Conservation (phyloP, 306 rosid genomes). For the Quercus rubra region DNA sequence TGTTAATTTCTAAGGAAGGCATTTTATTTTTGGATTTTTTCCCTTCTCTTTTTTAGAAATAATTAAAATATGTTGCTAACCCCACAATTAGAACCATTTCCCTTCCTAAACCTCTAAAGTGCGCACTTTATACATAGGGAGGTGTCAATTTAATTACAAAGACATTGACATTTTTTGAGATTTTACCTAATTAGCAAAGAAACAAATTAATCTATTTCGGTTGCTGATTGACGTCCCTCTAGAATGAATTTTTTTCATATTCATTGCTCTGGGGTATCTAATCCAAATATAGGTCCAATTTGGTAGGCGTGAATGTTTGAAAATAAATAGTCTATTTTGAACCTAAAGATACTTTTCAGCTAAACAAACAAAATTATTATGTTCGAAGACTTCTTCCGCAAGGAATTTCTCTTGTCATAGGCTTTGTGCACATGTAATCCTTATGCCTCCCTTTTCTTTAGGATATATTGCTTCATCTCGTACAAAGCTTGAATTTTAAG, state of each 20-base stretch:
- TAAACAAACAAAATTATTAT: slow-evolving; percentile 1
- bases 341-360: not conserved
- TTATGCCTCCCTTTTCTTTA: not conserved
- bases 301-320: not conserved
- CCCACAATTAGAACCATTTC: fast-evolving
- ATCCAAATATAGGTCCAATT: not conserved
- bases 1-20: no score
- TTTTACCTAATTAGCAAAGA: no score
- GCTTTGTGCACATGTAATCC: not conserved
- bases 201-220: no score
- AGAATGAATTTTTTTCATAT: not conserved
- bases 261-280: not conserved
- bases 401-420: not conserved
- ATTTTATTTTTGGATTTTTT: no score
- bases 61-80: fast-evolving
- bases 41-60: no score
- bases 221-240: no score
- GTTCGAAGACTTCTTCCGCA: not conserved
- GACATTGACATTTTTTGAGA: no score
- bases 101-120: no score
- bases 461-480: not conserved
- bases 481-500: not conserved
- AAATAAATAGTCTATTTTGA: not conserved
- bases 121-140: fast-evolving
- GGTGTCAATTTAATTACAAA: fast-evolving